These are phyloP conservation scores for Flueggea neowawraea DNA, from an alignment of 441 rosid species.

Conservation along the genomic window DNA sequence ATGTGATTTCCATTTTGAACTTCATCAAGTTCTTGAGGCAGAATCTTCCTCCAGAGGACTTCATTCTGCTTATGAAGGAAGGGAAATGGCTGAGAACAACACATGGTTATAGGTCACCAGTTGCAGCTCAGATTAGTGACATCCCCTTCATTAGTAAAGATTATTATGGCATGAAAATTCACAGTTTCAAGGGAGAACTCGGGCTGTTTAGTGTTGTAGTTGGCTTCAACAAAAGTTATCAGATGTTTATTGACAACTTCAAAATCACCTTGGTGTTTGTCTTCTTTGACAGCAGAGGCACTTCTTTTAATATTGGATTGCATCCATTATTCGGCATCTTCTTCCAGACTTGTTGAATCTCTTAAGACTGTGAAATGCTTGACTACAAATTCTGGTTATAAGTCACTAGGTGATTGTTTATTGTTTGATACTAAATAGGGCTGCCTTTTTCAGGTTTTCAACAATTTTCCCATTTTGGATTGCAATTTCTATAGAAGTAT, in stretches of 20 bases:
- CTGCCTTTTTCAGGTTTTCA: no score
- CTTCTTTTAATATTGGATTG: constrained; percentile 39
- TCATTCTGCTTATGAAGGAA: constrained; percentile 32
- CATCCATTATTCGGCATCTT: constrained; percentile 14
- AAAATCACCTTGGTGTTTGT: constrained; percentile 22
- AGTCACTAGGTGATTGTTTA: constrained; percentile 39
- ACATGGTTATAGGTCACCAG: constrained; percentile 39
- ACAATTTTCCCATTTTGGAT: no score
- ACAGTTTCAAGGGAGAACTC: constrained; percentile 41
- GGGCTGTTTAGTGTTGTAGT: constrained; percentile 49
- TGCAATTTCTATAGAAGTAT: constrained; percentile 5
- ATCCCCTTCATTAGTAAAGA: constrained; percentile 46
- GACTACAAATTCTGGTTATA: constrained; percentile 47
- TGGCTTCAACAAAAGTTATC: constrained; percentile 21
- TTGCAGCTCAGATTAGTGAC: constrained; percentile 46
- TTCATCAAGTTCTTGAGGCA: constrained; percentile 49
- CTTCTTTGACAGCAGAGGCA: constrained; percentile 32
- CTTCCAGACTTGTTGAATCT: constrained; percentile 15
- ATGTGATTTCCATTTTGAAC: constrained; percentile 43
- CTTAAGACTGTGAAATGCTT: constrained; percentile 31
- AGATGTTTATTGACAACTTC: constrained; percentile 34
- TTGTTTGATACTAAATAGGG: neutral
- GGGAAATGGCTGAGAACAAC: constrained; percentile 50
- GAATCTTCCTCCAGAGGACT: constrained; percentile 27
- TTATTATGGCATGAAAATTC: constrained; percentile 38